A percentile compares a stretch with the other conserved stretches of the same genome.
Conservation (phyloP, 1,284 basidiomycete species). For the Boletus nobilissimus region DNA sequence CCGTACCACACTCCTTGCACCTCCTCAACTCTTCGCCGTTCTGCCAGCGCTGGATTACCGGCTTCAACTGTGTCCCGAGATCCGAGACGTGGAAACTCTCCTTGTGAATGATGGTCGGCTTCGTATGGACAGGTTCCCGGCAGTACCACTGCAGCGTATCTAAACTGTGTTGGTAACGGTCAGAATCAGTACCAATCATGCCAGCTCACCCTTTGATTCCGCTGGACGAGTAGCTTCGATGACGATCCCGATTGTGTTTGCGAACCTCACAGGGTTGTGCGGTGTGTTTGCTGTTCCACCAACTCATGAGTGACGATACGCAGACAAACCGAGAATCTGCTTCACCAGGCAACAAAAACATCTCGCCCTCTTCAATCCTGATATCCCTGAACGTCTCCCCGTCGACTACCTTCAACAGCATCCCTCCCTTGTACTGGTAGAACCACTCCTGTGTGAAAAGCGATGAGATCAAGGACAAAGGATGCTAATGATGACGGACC, state of each 20-base stretch:
- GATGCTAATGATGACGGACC: constrained; percentile 49
- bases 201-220: constrained; percentile 61
- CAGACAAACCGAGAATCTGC: not conserved
- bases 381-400: constrained; percentile 90
- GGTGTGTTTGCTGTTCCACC: constrained; percentile 82
- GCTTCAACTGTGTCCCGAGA: constrained; percentile 93
- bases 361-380: constrained; percentile 91
- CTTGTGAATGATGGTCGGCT: constrained; percentile 87
- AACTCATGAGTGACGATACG: not conserved
- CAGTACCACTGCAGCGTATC: constrained; percentile 98
- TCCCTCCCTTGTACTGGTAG: constrained; percentile 92
- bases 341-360: constrained; percentile 93
- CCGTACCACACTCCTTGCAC: constrained; percentile 75
- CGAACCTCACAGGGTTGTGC: constrained; percentile 93
- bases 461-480: not conserved
- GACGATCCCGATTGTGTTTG: constrained; percentile 93
- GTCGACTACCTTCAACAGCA: constrained; percentile 90
- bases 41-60: constrained; percentile 87
- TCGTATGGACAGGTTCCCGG: constrained; percentile 69
- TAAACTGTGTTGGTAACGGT: constrained; percentile 44
- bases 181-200: not conserved
- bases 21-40: constrained; percentile 67
- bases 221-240: constrained; percentile 89
- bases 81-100: constrained; percentile 91
- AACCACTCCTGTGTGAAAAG: constrained; percentile 83